Conservation (phyloP, 495 filamentous ascomycete genomes). For the Thermothielavioides terrestris region DNA sequence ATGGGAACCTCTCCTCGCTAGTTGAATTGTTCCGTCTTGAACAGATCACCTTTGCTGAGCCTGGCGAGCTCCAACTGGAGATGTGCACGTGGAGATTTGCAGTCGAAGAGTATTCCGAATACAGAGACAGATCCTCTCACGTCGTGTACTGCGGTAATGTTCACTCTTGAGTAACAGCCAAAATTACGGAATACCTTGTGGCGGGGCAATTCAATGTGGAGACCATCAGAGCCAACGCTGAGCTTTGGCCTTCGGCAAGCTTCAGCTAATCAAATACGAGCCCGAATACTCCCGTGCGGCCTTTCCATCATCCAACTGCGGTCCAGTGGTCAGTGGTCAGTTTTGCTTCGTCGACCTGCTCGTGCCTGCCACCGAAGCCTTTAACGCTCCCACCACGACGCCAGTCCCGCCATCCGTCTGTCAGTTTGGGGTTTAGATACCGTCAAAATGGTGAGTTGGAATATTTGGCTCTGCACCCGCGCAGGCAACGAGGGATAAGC, state of each 20-base stretch:
- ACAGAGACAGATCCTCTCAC: too few species aligned
- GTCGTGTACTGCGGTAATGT: too few species aligned
- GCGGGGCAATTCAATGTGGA: neutral
- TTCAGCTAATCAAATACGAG: conserved; percentile 31
- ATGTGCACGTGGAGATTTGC: too few species aligned
- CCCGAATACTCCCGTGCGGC: conserved; percentile 25
- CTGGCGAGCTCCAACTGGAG: too few species aligned
- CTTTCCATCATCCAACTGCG: conserved; percentile 21
- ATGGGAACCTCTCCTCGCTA: too few species aligned
- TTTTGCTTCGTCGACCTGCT: conserved; percentile 20
- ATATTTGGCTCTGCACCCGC: neutral
- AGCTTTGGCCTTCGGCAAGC: conserved; percentile 19
- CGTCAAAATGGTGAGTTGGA: conserved; percentile 31
- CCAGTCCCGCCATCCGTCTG: conserved; percentile 10
- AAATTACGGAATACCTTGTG: too few species aligned
- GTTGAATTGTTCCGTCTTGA: too few species aligned
- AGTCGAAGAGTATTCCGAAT: too few species aligned
- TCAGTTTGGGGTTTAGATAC: conserved; percentile 19
- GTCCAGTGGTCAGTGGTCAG: conserved; percentile 15
- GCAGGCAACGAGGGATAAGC: neutral
- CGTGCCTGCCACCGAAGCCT: conserved; percentile 6
- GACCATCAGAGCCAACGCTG: conserved; percentile 1
- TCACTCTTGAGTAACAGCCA: too few species aligned
- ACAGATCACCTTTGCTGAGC: too few species aligned
- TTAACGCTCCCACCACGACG: conserved; percentile 10